A percentile compares a stretch with the other conserved stretches of the same genome.
These are phyloP conservation scores for Talaromyces pinophilus DNA, from an alignment of 2,329 filamentous ascomycete genomes.

Conservation along the genomic window DNA sequence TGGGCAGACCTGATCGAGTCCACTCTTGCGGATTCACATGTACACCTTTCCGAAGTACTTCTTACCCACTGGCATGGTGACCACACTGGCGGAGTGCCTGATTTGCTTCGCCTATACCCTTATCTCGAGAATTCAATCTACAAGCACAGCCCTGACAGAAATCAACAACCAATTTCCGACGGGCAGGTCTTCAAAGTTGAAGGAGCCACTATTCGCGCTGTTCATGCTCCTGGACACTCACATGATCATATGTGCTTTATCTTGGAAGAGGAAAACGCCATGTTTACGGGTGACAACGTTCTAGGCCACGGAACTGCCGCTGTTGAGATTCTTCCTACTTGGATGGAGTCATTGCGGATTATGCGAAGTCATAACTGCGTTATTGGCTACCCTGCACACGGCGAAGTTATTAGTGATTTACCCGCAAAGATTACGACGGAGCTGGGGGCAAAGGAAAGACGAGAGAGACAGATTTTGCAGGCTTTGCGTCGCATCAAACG, in stretches of 20 bases:
- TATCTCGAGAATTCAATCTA: constrained; percentile 34
- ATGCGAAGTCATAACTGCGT: constrained; percentile 40
- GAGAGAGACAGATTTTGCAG: constrained; percentile 45
- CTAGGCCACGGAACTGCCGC: constrained; percentile 59
- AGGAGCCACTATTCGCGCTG: constrained; percentile 43
- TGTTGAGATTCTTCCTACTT: constrained; percentile 44
- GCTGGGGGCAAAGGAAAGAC: constrained; percentile 39
- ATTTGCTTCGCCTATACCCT: constrained; percentile 39
- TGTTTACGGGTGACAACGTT: constrained; percentile 81
- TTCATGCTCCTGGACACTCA: constrained; percentile 67
- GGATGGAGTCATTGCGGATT: constrained; percentile 37
- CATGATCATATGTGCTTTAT: constrained; percentile 74
- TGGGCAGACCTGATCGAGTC: constrained; percentile 7
- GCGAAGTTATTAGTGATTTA: constrained; percentile 42
- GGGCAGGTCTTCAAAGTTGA: constrained; percentile 42
- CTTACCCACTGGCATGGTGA: constrained; percentile 51
- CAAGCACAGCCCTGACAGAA: constrained; percentile 39
- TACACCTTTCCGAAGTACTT: constrained; percentile 31
- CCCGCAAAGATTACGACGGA: constrained; percentile 42
- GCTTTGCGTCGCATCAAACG: constrained; percentile 30
- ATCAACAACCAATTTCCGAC: constrained; percentile 39
- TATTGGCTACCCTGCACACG: constrained; percentile 51
- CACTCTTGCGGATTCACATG: neutral
- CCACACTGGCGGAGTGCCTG: constrained; percentile 46
- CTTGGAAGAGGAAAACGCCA: constrained; percentile 68